These are phyloP conservation scores for Azolla pinnata DNA, from an alignment of 75 land plant species.

Conservation along the genomic window DNA sequence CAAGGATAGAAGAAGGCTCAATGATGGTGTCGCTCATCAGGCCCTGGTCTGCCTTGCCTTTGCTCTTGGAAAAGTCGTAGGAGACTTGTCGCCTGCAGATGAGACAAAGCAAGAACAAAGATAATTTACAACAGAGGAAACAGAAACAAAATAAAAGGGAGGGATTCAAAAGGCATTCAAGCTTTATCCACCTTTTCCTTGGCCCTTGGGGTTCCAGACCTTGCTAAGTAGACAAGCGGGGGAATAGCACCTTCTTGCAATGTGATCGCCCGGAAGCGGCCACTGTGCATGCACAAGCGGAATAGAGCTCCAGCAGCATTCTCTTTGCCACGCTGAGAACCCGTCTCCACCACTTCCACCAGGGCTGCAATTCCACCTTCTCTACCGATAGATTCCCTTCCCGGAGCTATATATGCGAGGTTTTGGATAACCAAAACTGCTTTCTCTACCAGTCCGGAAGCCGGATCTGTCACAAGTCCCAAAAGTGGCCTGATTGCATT, in stretches of 20 bases:
- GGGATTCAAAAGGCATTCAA: not conserved
- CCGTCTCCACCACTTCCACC: constrained; percentile 63
- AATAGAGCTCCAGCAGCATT: constrained; percentile 48
- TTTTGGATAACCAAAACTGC: constrained; percentile 42
- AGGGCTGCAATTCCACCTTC: constrained; percentile 67
- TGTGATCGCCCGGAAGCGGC: constrained; percentile 46
- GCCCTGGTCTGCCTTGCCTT: constrained; percentile 55
- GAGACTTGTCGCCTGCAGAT: constrained; percentile 63
- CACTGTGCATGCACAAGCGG: constrained; percentile 45
- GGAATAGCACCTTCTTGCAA: constrained; percentile 93
- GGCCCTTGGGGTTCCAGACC: constrained; percentile 77
- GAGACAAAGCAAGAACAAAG: not conserved
- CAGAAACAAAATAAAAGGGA: not conserved
- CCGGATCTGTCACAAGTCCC: constrained; percentile 55
- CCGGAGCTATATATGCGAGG: constrained; percentile 37
- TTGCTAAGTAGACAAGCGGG: constrained; percentile 69
- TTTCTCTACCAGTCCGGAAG: constrained; percentile 67
- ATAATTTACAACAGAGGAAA: not conserved
- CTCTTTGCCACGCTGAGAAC: constrained; percentile 60
- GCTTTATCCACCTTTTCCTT: constrained; percentile 61
- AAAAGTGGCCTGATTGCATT: constrained; percentile 63
- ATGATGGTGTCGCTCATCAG: constrained; percentile 8
- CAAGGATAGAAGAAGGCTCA: not conserved
- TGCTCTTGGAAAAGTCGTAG: constrained; percentile 82
- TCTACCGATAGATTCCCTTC: constrained; percentile 37